Percentiles rank a stretch among this genome's conserved stretches.
Conservation (phyloP, 2,329 filamentous ascomycete genomes). For the Diaporthe velutina region DNA sequence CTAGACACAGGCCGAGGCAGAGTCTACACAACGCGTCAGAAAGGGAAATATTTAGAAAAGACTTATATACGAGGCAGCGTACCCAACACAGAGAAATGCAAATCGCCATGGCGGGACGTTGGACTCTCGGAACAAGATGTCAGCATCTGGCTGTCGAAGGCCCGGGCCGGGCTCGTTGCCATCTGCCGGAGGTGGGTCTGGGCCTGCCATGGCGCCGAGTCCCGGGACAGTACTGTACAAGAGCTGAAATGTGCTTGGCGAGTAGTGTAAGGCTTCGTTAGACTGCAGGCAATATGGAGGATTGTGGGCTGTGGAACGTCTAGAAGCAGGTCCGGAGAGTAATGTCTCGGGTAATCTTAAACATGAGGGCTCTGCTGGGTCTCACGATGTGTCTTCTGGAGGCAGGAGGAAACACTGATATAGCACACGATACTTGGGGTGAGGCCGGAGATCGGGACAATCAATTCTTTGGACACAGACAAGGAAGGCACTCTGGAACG, state of each 20-base stretch:
- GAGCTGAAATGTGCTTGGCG: not conserved
- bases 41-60: not conserved
- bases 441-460: constrained; percentile 22
- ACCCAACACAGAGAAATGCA: constrained; percentile 52
- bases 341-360: constrained; percentile 26
- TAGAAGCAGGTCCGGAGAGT: constrained; percentile 7
- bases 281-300: constrained; percentile 33
- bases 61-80: constrained; percentile 13
- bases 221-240: not conserved
- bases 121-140: constrained; percentile 33
- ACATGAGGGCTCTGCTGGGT: constrained; percentile 33
- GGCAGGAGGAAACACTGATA: not conserved
- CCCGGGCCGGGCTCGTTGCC: not conserved
- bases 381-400: not conserved
- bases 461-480: constrained; percentile 15
- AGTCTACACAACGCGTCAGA: constrained; percentile 51
- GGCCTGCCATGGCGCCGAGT: constrained; percentile 23
- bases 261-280: constrained; percentile 13
- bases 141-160: constrained; percentile 1
- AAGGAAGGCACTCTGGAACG: not conserved
- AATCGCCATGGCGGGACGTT: constrained; percentile 49
- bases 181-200: not conserved
- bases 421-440: constrained; percentile 18
- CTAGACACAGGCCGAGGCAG: constrained; percentile 66
- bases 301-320: constrained; percentile 32